Evolutionary conservation across 192 early-diverging fungal species (phyloP), one percentile per base, ranked within the genome.

Genomic region (Phycomyces nitens): DNA sequence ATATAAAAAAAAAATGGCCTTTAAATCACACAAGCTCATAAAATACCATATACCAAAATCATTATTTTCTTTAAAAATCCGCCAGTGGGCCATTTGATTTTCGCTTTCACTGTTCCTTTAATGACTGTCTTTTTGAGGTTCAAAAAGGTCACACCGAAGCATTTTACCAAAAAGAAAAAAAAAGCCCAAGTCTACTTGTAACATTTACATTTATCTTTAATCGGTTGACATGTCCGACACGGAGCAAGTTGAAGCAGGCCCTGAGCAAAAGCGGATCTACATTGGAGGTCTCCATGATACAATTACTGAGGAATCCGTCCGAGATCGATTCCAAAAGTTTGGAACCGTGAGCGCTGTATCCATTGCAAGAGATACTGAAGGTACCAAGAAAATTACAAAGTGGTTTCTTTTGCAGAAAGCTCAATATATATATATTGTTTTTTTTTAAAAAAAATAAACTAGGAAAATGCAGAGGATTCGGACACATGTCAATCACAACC

Each of bases 251-350:
- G 44, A 47, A 5, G 8, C 18, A 63, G 62, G 23, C 22, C 3
- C 52, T 21, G 8, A 64, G 9, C 24, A 69, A 41, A 92, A 89
- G 69, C 84, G 91, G 38, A 74, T 88, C 21, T 94, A 89, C 65
- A 77, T 93, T 34, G 88, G 91, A 50, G 92, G 92, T n/a, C 76
- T 94, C 5, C 78, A 80, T 8, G 77, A 77, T 15, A 68, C 77
- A 18, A 70, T 90, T 14, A 84, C 78, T 0, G 75, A 74, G 12
- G 65, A 68, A 29, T 84, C 88, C 16, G 56, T 94, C 10, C 69
- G 75, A 34, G 75, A 74, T 2, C 83, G 93, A 26, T 93, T 94
- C 70, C 79, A 73, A 68, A 75, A 82, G 22, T 94, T 92, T 82
- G 93, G 93, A 23, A 64, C 70, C 14, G 72, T 88, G 22, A 49